phyloP scores from a whole-genome alignment of 1,139 yeast species.

The Casaregolazyma lundiana region DNA sequence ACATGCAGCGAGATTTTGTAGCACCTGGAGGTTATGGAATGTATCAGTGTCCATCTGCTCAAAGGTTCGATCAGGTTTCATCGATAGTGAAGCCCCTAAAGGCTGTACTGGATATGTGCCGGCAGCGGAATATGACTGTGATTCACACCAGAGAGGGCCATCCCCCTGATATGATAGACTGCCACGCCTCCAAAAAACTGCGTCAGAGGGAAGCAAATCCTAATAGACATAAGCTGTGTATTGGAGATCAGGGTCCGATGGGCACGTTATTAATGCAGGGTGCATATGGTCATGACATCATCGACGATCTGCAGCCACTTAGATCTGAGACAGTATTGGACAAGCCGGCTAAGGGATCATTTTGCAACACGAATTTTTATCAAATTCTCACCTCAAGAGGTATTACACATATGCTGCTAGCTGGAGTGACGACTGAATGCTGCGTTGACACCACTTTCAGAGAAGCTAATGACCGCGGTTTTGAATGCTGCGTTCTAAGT shows the following conservation, averaged over 20 bases:
- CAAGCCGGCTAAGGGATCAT: constrained; percentile 32
- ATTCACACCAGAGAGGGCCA: constrained; percentile 33
- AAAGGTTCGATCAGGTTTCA: constrained; percentile 26
- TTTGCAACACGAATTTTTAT: constrained; percentile 30
- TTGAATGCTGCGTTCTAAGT: constrained; percentile 29
- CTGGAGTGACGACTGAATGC: constrained; percentile 33
- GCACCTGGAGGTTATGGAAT: constrained; percentile 30
- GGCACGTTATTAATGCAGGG: constrained; percentile 30
- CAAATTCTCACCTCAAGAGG: constrained; percentile 28
- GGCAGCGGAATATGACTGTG: constrained; percentile 26
- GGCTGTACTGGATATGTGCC: constrained; percentile 22
- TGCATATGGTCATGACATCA: constrained; percentile 31
- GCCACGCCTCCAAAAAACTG: constrained; percentile 27
- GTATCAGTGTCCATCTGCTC: constrained; percentile 29
- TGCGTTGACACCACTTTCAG: constrained; percentile 32
- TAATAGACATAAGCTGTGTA: constrained; percentile 20
- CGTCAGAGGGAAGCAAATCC: constrained; percentile 25
- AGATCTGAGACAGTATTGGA: constrained; percentile 26
- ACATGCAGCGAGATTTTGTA: constrained; percentile 32
- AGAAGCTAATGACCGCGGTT: constrained; percentile 32
- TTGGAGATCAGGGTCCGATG: constrained; percentile 32
- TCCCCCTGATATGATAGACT: constrained; percentile 25
- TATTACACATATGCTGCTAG: constrained; percentile 26
- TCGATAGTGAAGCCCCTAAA: constrained; percentile 21
- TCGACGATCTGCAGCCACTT: constrained; percentile 28